Conservation (phyloP, 2,329 filamentous ascomycete species). For the Cladorrhinum sp. region DNA sequence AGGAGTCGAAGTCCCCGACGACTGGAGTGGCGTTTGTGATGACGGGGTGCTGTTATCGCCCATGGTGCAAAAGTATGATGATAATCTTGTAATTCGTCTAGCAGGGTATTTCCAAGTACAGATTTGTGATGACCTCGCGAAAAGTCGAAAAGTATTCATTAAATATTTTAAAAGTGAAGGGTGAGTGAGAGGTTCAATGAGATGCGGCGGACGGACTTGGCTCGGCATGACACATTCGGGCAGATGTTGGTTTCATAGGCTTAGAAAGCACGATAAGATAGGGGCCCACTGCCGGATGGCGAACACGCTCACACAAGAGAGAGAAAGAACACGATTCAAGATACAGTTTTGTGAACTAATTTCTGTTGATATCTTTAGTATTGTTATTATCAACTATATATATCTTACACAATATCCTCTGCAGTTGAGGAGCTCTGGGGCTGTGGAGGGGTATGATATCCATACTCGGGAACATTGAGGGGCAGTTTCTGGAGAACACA, state of each 20-base stretch:
- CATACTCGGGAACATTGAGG: too few species aligned
- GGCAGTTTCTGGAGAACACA: too few species aligned
- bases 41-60: constrained; percentile 21
- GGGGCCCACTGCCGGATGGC: background rate
- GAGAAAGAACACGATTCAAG: background rate
- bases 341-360: too few species aligned
- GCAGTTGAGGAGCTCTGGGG: too few species aligned
- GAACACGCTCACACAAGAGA: background rate
- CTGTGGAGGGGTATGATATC: background rate
- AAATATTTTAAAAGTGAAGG: background rate
- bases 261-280: background rate
- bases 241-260: background rate
- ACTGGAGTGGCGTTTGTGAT: constrained; percentile 5
- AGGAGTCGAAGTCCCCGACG: constrained; percentile 10
- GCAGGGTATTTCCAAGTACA: too few species aligned
- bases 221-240: background rate
- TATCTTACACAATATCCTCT: background rate
- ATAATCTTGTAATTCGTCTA: too few species aligned
- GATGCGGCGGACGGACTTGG: background rate
- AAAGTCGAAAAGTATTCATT: background rate
- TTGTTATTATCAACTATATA: background rate
- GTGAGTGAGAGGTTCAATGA: background rate
- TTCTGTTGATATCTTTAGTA: too few species aligned
- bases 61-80: constrained; percentile 12
- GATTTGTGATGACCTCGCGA: background rate